phyloP scores from a whole-genome alignment of 257 asterid genomes.

The Solanum piurae region DNA sequence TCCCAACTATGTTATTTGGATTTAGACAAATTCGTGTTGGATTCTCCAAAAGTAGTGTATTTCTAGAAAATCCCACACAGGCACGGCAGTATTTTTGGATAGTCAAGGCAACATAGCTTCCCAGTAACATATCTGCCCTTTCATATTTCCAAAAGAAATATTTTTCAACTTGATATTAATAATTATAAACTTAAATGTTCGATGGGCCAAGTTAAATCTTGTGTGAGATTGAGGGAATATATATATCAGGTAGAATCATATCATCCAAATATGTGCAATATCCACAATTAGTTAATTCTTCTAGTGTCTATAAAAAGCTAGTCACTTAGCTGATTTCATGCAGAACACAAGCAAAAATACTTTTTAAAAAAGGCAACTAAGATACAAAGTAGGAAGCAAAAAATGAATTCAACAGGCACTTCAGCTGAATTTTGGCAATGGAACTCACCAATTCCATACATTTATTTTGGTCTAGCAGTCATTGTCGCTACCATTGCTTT shows the following conservation, averaged over 20 bases:
- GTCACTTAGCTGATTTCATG: background rate
- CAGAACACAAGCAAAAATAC: background rate
- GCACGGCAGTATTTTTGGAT: background rate
- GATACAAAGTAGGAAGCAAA: background rate
- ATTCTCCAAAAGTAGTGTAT: background rate
- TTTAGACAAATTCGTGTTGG: background rate
- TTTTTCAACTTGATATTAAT: background rate
- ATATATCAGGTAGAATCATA: background rate
- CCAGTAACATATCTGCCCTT: background rate
- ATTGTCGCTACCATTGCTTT: background rate
- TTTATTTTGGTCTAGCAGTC: slow-evolving; percentile 1
- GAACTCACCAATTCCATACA: slow-evolving; percentile 16
- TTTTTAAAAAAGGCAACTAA: background rate
- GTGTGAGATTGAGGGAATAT: background rate
- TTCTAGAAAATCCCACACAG: background rate
- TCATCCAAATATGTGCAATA: background rate
- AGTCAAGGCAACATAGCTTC: background rate
- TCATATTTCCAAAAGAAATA: background rate
- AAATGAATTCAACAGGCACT: background rate
- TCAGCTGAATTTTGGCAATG: slow-evolving; percentile 8
- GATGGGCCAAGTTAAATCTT: background rate
- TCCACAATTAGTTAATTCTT: background rate
- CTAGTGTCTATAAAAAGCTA: background rate
- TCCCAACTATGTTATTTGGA: background rate
- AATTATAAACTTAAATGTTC: background rate